Evolutionary conservation across 768 basidiomycete species (phyloP).

Genomic region (Leccinum aurantiacum): DNA sequence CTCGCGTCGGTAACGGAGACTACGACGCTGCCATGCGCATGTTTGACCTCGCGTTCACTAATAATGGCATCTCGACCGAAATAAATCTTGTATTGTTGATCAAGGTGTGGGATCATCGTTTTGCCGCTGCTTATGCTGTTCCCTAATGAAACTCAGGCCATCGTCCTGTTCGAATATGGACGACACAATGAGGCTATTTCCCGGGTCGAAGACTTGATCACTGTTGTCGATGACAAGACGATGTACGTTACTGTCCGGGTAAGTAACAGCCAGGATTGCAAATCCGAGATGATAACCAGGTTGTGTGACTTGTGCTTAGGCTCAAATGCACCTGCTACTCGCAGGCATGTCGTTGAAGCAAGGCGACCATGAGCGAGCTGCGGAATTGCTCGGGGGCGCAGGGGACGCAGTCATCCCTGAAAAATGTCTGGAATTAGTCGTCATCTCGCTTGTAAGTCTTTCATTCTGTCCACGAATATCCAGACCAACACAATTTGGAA

Average conservation of each 20-base stretch:
- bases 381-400: background rate
- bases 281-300: background rate
- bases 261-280: background rate
- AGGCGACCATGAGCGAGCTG: background rate
- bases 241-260: constrained; percentile 2
- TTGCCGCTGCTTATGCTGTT: background rate
- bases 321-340: constrained; percentile 9
- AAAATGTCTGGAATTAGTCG: background rate
- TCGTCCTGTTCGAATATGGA: constrained; percentile 10
- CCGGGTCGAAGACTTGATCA: constrained; percentile 5
- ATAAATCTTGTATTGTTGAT: constrained; percentile 10
- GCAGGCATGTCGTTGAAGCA: background rate
- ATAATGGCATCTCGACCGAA: background rate
- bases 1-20: background rate
- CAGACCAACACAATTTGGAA: background rate
- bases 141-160: background rate
- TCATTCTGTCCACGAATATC: no score
- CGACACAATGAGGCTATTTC: constrained; percentile 6
- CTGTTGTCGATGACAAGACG: background rate
- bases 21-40: background rate
- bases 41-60: constrained; percentile 13
- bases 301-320: background rate
- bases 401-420: background rate
- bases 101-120: constrained; percentile 1
- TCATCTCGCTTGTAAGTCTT: constrained; percentile 11